Evolutionary conservation across 257 asterid species (phyloP).

Genomic region (Eustoma russellianum): DNA sequence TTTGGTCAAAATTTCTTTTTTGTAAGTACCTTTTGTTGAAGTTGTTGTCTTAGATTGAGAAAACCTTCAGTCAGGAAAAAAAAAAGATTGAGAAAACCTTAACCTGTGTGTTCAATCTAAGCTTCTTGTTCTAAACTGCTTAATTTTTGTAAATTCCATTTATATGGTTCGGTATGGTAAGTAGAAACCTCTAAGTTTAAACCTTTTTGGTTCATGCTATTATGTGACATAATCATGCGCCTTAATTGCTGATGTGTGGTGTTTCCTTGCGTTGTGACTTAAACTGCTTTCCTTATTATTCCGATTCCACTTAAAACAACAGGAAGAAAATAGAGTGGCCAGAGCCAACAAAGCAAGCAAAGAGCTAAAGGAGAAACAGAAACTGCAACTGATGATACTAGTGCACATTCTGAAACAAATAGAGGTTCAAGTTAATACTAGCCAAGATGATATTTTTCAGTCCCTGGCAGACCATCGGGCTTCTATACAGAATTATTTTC

Average conservation of each 20-base stretch:
- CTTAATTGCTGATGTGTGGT: background rate
- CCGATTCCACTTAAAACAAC: conserved; percentile 6
- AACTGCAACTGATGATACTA: conserved; percentile 43
- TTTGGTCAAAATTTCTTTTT: too few species aligned
- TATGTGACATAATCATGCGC: background rate
- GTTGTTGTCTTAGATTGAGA: too few species aligned
- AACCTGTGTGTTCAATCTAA: too few species aligned
- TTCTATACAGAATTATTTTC: conserved; percentile 32
- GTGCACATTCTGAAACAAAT: conserved; percentile 48
- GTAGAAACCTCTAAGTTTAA: background rate
- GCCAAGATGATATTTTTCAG: conserved; percentile 47
- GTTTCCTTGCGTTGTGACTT: background rate
- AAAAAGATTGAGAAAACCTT: too few species aligned
- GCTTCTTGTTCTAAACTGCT: too few species aligned
- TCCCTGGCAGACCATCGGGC: conserved; percentile 39
- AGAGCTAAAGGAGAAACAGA: conserved; percentile 53
- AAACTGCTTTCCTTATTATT: background rate
- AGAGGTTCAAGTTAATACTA: conserved; percentile 54
- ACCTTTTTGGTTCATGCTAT: background rate
- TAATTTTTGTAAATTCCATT: too few species aligned
- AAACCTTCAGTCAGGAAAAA: too few species aligned
- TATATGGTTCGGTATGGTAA: too few species aligned
- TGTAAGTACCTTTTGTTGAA: too few species aligned
- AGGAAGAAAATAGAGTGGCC: conserved; percentile 33
- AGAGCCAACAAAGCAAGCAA: conserved; percentile 42